A percentile compares a stretch with the other conserved stretches of the same genome.
These are phyloP conservation scores for Hypoxylon sp. DNA, from an alignment of 2,329 filamentous ascomycete genomes.

Conservation along the genomic window DNA sequence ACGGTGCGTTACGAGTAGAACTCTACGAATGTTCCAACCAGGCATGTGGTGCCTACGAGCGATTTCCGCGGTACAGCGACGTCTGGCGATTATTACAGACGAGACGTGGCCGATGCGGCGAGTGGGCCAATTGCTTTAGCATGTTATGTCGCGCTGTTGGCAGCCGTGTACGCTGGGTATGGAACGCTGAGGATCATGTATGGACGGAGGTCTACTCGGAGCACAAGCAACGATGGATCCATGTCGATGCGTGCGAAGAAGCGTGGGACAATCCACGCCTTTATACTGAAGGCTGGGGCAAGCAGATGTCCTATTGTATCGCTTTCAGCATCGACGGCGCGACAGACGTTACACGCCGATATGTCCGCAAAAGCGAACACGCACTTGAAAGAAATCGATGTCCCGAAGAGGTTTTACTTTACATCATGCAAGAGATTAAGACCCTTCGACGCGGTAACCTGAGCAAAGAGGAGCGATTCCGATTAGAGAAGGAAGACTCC, in stretches of 20 bases:
- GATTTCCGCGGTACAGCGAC: conserved; percentile 95
- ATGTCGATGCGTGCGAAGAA: conserved; percentile 95
- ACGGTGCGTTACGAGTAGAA: conserved; percentile 89
- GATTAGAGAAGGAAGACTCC: conserved; percentile 84
- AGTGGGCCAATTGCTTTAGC: conserved; percentile 99
- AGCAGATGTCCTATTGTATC: conserved; percentile 97
- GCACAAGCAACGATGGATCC: conserved; percentile 94
- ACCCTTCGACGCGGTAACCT: conserved; percentile 86
- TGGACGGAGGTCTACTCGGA: conserved; percentile 99
- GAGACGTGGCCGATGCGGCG: conserved; percentile 86
- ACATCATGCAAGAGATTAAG: conserved; percentile 93
- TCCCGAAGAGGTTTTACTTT: conserved; percentile 90
- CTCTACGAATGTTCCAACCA: conserved; percentile 87
- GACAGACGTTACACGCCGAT: conserved; percentile 76
- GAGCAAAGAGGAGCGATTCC: conserved; percentile 86
- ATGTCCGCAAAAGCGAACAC: conserved; percentile 79
- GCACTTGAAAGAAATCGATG: conserved; percentile 83
- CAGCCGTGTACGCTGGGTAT: conserved; percentile 94
- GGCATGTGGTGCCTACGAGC: conserved; percentile 83
- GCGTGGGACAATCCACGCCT: conserved; percentile 94
- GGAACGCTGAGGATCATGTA: conserved; percentile 97
- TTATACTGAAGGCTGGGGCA: conserved; percentile 95
- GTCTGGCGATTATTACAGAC: conserved; percentile 94
- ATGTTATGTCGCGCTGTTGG: conserved; percentile 97
- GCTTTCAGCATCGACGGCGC: conserved; percentile 93